Base-by-base conservation (phyloP, 805 yeast genomes). In the Kuraishia hungarica region DNA sequence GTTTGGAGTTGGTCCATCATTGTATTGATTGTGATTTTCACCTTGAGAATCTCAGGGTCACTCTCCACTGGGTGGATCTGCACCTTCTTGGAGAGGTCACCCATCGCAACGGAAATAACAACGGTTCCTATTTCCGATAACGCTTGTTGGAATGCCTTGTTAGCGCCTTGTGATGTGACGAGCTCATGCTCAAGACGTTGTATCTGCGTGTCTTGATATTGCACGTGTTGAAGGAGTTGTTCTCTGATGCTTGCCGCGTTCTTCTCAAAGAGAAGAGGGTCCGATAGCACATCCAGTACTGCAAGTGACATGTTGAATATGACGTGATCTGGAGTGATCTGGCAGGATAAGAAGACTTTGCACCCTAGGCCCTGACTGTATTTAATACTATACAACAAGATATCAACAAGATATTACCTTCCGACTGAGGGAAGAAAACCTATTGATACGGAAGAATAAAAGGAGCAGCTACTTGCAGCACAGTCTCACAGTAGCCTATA, bases 1-100 rank as follows among this genome's bases (percentile, higher is more conserved):
- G 88, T 81, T 66, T 86, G 92, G 57, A 87, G 75, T 69, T 88
- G 96, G 64, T 86, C 90, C 89, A 89, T 87, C 96, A 89, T 89
- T 22, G 88, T 81, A 68, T 89, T 89, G 64, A 89, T 87, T 7
- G 94, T 86, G 55, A 82, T 81, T 67, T 89, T 89, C 64, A 89
- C 89, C 65, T 84, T 86, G 56, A 84, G 75, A 58, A 89, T 87
- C 65, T 87, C 93, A 1, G 94, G 90, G 67, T 87, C 91, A 56
- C 80, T 75, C 65, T 87, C 92, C 48, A 80, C 83, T 24, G 81
- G 77, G 65, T 86, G 89, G 56, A 87, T 80, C 56, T 80, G 83
- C 26, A 89, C 96, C 65, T 88, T 88, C 62, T 88, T 88, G 29
- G 90, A 82, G 62, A 89, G 75, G 64, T 89, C 96, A 53, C 97